These are phyloP conservation scores for Talinum fruticosum DNA, from an alignment of 148 eudicot genomes.

Conservation along the genomic window DNA sequence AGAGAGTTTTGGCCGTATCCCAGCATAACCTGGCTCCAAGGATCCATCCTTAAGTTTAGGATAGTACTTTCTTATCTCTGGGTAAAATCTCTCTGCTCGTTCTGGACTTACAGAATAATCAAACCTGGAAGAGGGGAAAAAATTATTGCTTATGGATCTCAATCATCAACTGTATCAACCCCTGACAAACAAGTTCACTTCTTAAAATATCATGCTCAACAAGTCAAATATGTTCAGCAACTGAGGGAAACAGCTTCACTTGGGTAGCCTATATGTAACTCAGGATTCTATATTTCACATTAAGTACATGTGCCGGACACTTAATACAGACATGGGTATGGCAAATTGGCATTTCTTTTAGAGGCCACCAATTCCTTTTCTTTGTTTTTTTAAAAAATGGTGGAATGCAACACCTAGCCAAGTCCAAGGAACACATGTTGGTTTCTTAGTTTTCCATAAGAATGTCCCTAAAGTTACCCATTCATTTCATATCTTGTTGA, in stretches of 20 bases:
- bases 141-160: neutral
- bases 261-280: neutral
- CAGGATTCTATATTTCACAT: neutral
- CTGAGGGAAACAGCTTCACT: neutral
- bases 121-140: slow-evolving; percentile 46
- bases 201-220: neutral
- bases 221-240: neutral
- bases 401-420: neutral
- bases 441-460: neutral
- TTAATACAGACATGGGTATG: too few species aligned
- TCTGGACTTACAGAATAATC: slow-evolving; percentile 63
- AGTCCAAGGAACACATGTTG: neutral
- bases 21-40: slow-evolving; percentile 82
- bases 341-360: neutral
- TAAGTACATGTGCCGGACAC: neutral
- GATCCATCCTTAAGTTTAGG: slow-evolving; percentile 70
- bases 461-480: neutral
- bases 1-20: slow-evolving; percentile 79
- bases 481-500: neutral
- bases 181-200: neutral
- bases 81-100: slow-evolving; percentile 58
- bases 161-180: neutral
- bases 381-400: neutral
- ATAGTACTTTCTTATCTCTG: slow-evolving; percentile 78
- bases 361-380: neutral